phyloP scores from a whole-genome alignment of 2,329 filamentous ascomycete genomes.

The Cercospora beticola region DNA sequence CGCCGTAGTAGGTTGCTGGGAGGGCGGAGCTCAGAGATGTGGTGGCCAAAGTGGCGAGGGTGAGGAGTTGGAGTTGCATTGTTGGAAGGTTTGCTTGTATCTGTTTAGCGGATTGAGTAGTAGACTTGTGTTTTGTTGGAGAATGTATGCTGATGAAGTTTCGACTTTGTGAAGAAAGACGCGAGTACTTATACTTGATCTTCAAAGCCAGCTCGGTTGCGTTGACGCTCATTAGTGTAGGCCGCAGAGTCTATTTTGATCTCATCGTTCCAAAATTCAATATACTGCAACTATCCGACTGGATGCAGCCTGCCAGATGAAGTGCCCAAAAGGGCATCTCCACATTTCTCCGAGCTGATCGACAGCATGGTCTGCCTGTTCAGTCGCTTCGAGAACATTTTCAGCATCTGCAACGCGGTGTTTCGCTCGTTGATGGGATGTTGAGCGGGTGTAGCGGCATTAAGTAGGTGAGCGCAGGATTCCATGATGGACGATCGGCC shows the following conservation, averaged over 20 bases:
- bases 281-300: constrained; percentile 3
- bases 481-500: neutral
- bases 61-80: constrained; percentile 26
- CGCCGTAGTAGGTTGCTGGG: constrained; percentile 19
- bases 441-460: constrained; percentile 2
- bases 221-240: constrained; percentile 6
- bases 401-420: neutral
- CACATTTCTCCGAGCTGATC: constrained; percentile 16
- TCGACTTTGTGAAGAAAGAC: neutral
- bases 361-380: constrained; percentile 22
- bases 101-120: neutral
- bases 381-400: neutral
- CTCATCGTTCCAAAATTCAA: neutral
- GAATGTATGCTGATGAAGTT: neutral
- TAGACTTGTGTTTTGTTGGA: neutral
- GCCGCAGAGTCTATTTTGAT: constrained; percentile 8
- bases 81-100: neutral
- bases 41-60: constrained; percentile 22
- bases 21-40: constrained; percentile 19
- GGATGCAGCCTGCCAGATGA: constrained; percentile 21
- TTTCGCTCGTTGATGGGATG: neutral
- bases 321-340: neutral
- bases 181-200: neutral
- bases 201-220: neutral
- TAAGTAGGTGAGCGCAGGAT: neutral